These are phyloP conservation scores for Cladophialophora chaetospira DNA, from an alignment of 2,329 filamentous ascomycete species.

Conservation along the genomic window DNA sequence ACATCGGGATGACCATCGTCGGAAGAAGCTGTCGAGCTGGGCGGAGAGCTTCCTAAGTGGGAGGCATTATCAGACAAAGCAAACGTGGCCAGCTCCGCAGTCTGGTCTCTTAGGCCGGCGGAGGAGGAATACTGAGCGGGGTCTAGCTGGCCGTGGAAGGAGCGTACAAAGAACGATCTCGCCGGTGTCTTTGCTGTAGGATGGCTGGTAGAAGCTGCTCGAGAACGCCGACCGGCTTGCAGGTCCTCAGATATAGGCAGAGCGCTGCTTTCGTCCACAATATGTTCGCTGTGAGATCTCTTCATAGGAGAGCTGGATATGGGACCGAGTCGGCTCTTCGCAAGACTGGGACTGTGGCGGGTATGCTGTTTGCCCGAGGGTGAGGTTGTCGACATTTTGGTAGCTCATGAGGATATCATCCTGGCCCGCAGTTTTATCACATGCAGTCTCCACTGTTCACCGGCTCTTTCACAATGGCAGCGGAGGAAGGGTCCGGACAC, in stretches of 20 bases:
- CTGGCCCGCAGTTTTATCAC: conserved; percentile 15
- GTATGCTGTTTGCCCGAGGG: conserved; percentile 23
- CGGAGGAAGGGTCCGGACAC: conserved; percentile 1
- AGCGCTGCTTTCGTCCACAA: conserved; percentile 20
- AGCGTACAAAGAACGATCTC: conserved; percentile 49
- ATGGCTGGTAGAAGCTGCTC: conserved; percentile 30
- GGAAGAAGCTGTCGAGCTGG: conserved; percentile 10
- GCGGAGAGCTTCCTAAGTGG: conserved; percentile 24
- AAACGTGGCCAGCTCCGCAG: conserved; percentile 81
- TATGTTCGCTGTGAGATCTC: conserved; percentile 24
- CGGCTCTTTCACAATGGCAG: conserved; percentile 3
- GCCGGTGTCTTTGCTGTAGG: conserved; percentile 41
- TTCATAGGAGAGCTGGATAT: conserved; percentile 25
- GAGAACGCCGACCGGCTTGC: conserved; percentile 20
- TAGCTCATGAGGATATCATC: conserved; percentile 23
- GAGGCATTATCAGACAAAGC: conserved; percentile 63
- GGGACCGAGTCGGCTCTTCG: conserved; percentile 16
- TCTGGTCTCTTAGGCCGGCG: conserved; percentile 79
- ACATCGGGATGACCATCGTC: conserved; percentile 43
- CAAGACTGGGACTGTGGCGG: conserved; percentile 24
- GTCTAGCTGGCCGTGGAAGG: conserved; percentile 52
- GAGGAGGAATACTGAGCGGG: conserved; percentile 73
- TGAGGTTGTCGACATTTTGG: conserved; percentile 24
- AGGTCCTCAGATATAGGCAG: conserved; percentile 27
- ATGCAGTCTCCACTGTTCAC: conserved; percentile 11